Evolutionary conservation across 352 stramenopile species (phyloP).

Genomic region (Phytophthora citricola): DNA sequence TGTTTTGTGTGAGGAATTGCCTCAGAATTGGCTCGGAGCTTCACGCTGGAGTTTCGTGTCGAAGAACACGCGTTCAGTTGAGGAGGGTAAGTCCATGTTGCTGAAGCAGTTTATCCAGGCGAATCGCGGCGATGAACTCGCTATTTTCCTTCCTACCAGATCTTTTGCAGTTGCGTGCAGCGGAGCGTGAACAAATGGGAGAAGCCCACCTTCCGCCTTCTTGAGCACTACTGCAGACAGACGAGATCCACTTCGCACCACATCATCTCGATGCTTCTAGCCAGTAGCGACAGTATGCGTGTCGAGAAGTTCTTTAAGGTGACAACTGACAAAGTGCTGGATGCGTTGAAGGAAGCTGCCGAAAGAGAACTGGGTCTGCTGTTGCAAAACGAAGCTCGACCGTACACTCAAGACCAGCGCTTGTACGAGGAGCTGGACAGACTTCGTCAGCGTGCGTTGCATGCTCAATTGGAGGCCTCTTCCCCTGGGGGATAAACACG

Average conservation of each 20-base stretch:
- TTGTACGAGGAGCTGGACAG: background rate
- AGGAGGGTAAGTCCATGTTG: background rate
- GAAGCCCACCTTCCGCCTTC: constrained; percentile 4
- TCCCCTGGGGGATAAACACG: constrained; percentile 13
- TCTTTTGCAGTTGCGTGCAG: no score
- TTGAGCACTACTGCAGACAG: constrained; percentile 31
- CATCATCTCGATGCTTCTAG: constrained; percentile 24
- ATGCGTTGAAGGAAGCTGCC: background rate
- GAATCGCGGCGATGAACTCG: no score
- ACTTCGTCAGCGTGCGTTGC: constrained; percentile 27
- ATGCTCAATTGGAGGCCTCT: constrained; percentile 24
- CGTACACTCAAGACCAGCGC: no score
- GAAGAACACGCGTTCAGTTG: background rate
- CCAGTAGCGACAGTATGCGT: constrained; percentile 3
- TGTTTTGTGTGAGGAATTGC: constrained; percentile 23
- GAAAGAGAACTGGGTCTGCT: constrained; percentile 22
- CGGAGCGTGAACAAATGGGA: no score
- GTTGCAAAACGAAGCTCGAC: constrained; percentile 29
- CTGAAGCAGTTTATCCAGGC: no score
- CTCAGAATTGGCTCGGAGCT: constrained; percentile 31
- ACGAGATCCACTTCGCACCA: constrained; percentile 28
- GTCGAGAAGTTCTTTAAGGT: constrained; percentile 33
- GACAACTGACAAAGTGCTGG: constrained; percentile 1
- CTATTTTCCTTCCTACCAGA: no score
- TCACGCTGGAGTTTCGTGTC: constrained; percentile 29